Evolutionary conservation across 257 asterid species (phyloP).

Genomic region (Salvia miltiorrhiza): DNA sequence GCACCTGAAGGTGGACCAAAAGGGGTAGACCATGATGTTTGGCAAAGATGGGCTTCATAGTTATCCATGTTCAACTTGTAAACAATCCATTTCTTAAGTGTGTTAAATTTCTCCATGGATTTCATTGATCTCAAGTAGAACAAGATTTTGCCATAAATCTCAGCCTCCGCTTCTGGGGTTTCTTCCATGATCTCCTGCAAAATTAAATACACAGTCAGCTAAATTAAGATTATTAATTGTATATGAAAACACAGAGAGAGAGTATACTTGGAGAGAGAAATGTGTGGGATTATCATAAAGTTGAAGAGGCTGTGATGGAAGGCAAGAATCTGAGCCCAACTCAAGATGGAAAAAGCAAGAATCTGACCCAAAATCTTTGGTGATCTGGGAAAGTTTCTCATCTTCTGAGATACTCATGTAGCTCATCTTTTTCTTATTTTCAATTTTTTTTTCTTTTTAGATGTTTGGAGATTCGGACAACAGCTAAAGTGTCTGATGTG

Average conservation of each 20-base stretch:
- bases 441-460: background rate
- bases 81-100: constrained; percentile 41
- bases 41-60: constrained; percentile 54
- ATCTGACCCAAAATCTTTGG: constrained; percentile 26
- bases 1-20: constrained; percentile 47
- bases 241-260: background rate
- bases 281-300: constrained; percentile 26
- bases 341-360: constrained; percentile 22
- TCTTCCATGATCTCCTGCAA: constrained; percentile 48
- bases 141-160: constrained; percentile 41
- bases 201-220: background rate
- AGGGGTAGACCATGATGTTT: constrained; percentile 51
- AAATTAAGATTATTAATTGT: background rate
- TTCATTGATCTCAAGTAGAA: constrained; percentile 30
- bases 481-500: too few species aligned
- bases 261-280: constrained; percentile 35
- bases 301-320: constrained; percentile 23
- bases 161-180: constrained; percentile 42
- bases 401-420: constrained; percentile 31
- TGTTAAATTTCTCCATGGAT: constrained; percentile 26
- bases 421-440: background rate
- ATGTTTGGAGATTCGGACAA: background rate
- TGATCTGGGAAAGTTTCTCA: constrained; percentile 25
- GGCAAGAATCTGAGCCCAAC: constrained; percentile 29
- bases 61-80: constrained; percentile 43